Evolutionary conservation across 2,329 filamentous ascomycete genomes (phyloP).

Genomic region (Dactylellina drechsleri): DNA sequence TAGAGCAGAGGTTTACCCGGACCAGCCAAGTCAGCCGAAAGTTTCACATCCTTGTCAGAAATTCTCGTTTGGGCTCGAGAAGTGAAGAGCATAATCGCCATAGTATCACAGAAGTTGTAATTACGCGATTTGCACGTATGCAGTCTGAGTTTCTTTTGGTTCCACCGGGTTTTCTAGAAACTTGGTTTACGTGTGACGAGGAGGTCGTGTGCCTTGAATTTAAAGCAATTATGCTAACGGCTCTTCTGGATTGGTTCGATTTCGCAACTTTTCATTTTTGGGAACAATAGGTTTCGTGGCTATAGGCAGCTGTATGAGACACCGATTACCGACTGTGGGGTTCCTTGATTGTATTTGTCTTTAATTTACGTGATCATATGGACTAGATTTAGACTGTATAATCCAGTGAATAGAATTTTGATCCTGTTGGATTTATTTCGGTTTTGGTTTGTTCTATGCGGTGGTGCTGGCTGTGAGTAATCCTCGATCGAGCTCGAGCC

Average conservation of each 20-base stretch:
- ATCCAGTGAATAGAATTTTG: background rate
- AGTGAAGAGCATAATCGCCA: no score
- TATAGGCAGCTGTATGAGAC: constrained; percentile 1
- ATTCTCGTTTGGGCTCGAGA: no score
- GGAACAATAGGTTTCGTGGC: background rate
- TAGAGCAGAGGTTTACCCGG: background rate
- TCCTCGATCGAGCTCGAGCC: constrained; percentile 14
- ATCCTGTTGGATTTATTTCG: background rate
- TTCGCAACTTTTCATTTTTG: no score
- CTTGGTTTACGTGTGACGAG: background rate
- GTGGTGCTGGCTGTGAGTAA: constrained; percentile 26
- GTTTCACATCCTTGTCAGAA: background rate
- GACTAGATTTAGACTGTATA: background rate
- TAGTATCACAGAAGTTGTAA: background rate
- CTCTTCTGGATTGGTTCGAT: no score
- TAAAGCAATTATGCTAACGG: no score
- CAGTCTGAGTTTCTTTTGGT: background rate
- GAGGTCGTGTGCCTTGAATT: background rate
- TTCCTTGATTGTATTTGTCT: background rate
- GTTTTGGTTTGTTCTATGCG: no score
- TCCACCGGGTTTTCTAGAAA: constrained; percentile 7
- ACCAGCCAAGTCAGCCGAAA: background rate
- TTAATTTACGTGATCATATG: background rate
- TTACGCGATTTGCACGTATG: background rate
- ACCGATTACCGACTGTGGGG: constrained; percentile 1